A percentile compares a stretch with the other conserved stretches of the same genome.
phyloP scores from a whole-genome alignment of 192 early-diverging fungal genomes.

The Podila clonocystis region DNA sequence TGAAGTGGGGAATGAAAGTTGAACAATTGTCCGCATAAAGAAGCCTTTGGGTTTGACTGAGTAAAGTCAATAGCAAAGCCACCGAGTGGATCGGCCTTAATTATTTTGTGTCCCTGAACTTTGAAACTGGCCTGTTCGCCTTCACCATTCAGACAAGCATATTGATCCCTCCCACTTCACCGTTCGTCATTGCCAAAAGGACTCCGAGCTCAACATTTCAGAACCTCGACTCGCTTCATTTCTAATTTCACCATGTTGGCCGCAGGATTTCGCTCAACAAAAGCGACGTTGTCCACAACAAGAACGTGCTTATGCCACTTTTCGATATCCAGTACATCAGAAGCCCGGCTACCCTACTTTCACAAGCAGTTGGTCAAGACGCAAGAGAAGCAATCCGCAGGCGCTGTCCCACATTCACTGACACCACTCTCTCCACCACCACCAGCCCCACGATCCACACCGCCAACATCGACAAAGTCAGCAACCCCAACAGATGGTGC shows the following conservation, averaged over 20 bases:
- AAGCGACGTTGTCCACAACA: background rate
- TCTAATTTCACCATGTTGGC: too few relatives aligned
- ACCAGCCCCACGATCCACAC: constrained; percentile 2
- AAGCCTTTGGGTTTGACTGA: background rate
- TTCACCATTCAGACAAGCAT: background rate
- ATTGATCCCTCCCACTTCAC: background rate
- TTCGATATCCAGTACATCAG: constrained; percentile 7
- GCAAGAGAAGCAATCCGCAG: background rate
- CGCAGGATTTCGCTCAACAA: background rate
- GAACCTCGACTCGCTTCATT: too few relatives aligned
- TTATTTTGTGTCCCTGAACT: background rate
- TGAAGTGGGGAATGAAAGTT: background rate
- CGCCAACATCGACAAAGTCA: background rate
- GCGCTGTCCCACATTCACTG: background rate
- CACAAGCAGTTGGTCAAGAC: constrained; percentile 38
- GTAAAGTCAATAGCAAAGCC: constrained; percentile 11
- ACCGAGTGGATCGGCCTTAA: background rate
- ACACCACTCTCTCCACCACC: background rate
- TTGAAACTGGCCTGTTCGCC: too few relatives aligned
- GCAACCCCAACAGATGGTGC: background rate
- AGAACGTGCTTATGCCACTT: constrained; percentile 1
- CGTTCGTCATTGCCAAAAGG: too few relatives aligned
- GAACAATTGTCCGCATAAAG: too few relatives aligned
- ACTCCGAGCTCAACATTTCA: too few relatives aligned
- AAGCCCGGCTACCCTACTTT: constrained; percentile 28